Base-by-base conservation (phyloP, 352 stramenopile species). In the Pythium myriotylum region DNA sequence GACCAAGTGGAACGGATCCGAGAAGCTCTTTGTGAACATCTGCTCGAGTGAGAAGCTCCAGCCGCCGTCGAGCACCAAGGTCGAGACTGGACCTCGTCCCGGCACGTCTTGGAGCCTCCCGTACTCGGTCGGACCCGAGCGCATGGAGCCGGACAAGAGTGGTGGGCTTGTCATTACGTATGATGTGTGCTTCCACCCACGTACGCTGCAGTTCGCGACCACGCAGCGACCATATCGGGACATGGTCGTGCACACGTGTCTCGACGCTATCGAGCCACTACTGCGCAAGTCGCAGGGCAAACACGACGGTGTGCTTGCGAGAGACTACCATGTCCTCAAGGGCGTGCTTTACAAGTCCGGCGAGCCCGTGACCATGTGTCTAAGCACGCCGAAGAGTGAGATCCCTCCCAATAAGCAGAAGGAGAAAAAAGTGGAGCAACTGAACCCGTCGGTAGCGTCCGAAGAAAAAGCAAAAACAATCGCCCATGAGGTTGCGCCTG, bases 21-120 rank as follows among this genome's bases (percentile, higher is more conserved):
- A 62, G 22, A 97, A 97, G 67, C 39, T 97, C n/a, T 98, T 98
- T 68, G 68, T 98, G 48, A 98, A 98, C 67, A 74, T 98, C 4
- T 97, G 95, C 46, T 84, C 81, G 46, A 92, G 79, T 22, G 84
- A 92, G 24, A 86, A 95, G 70, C 67, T 98, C 14, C 76, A 87
- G 46, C 67, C 86, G 37, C 89, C 92, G 39, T 91, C 70, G 0
- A 95, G 73, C 43, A 88, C 70, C 17, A 69, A 58, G 2, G 73
- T 82, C 10, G 54, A 49, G 12, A 19, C 10, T 2, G 22, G 17
- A 17, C 64, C 64, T 10, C 62, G 77, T 16, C 43, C 50, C 4
- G 82, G 83, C 1, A 78, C 72, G 40, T 91, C 77, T 14, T 98
- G 93, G 93, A 81, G 88, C 19, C 65, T 98, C 42, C 94, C 95